Percentiles rank a stretch among this genome's conserved stretches.
phyloP scores from a whole-genome alignment of 2,329 filamentous ascomycete species.

The Calonectria fujianensis region DNA sequence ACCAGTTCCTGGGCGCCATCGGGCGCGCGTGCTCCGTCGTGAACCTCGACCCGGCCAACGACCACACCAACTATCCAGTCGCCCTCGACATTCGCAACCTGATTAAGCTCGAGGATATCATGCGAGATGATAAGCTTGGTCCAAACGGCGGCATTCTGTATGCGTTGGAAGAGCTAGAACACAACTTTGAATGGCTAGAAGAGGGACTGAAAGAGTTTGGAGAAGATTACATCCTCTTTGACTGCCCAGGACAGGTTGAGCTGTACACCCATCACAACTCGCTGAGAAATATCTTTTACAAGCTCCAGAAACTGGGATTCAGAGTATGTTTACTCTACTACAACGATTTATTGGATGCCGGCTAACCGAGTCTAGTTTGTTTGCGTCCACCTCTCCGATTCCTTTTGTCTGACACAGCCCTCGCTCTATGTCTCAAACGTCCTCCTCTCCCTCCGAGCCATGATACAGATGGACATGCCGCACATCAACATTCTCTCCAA shows the following conservation, averaged over 20 bases:
- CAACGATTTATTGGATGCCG: background rate
- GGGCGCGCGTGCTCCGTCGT: slow-evolving; percentile 95
- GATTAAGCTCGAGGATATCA: slow-evolving; percentile 94
- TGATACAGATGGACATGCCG: slow-evolving; percentile 98
- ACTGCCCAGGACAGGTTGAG: slow-evolving; percentile 98
- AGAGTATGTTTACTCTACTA: slow-evolving; percentile 76
- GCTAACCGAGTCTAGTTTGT: slow-evolving; percentile 79
- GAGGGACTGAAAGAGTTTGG: slow-evolving; percentile 85
- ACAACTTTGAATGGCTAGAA: slow-evolving; percentile 95
- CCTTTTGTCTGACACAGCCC: slow-evolving; percentile 92
- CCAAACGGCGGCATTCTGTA: slow-evolving; percentile 96
- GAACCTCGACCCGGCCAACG: slow-evolving; percentile 98
- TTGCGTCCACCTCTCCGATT: slow-evolving; percentile 94
- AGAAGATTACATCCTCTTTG: slow-evolving; percentile 95
- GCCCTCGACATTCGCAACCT: slow-evolving; percentile 93
- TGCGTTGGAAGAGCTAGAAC: slow-evolving; percentile 94
- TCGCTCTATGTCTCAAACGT: slow-evolving; percentile 97
- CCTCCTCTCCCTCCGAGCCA: slow-evolving; percentile 92
- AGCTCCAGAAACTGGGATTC: slow-evolving; percentile 92
- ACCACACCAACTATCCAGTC: slow-evolving; percentile 90
- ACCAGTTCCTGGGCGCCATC: slow-evolving; percentile 97
- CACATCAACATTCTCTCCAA: slow-evolving; percentile 98
- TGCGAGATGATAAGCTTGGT: slow-evolving; percentile 91
- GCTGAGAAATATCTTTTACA: slow-evolving; percentile 92
- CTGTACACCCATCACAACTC: slow-evolving; percentile 97